Conservation (phyloP, 768 basidiomycete species). For the Amanita phalloides region DNA sequence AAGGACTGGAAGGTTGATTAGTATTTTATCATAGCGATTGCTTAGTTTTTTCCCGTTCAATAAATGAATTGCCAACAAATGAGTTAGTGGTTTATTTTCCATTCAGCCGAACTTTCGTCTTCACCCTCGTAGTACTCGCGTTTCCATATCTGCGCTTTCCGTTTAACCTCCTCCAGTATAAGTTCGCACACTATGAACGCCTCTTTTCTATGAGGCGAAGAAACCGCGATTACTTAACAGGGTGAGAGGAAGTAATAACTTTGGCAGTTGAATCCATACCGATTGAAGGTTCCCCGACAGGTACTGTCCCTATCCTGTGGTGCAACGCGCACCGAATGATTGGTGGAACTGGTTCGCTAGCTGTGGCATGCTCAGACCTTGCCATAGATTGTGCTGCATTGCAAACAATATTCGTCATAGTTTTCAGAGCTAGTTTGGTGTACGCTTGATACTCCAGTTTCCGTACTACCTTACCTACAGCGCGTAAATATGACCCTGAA, state of each 20-base stretch:
- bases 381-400: constrained; percentile 29
- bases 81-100: constrained; percentile 50
- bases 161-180: constrained; percentile 81
- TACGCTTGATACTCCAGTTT: constrained; percentile 79
- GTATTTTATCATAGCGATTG: constrained; percentile 7
- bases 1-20: constrained; percentile 78
- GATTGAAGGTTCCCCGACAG: constrained; percentile 73
- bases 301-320: constrained; percentile 70
- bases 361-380: constrained; percentile 31
- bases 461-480: constrained; percentile 56
- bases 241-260: neutral
- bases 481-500: neutral
- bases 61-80: neutral
- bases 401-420: constrained; percentile 51
- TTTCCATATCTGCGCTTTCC: constrained; percentile 85
- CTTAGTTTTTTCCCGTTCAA: neutral
- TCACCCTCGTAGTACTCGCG: constrained; percentile 76
- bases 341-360: constrained; percentile 15
- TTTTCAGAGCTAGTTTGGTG: constrained; percentile 70
- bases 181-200: constrained; percentile 72
- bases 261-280: constrained; percentile 16
- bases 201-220: constrained; percentile 75
- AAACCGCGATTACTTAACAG: constrained; percentile 60
- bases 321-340: constrained; percentile 53
- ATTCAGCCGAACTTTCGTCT: constrained; percentile 47